phyloP scores from a whole-genome alignment of 306 rosid genomes.

The Acacia acuminata region DNA sequence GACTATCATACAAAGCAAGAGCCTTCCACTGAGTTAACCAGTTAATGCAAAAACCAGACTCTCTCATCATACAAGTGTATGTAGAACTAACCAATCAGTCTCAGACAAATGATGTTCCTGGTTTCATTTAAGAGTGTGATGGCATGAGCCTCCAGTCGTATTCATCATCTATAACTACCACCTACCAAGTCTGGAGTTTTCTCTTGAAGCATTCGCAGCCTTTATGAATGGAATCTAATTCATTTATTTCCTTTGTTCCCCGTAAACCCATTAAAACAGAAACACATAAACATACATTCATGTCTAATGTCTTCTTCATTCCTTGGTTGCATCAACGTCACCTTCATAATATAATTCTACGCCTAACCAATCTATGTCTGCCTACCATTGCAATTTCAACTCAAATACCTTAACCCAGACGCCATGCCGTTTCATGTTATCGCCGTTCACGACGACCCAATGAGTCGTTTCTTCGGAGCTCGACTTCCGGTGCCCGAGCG shows the following conservation, averaged over 20 bases:
- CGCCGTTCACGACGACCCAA: neutral
- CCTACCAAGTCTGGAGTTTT: neutral
- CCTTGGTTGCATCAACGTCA: neutral
- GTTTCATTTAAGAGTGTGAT: too few relatives aligned
- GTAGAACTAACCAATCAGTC: too few relatives aligned
- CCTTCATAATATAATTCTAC: neutral
- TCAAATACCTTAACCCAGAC: neutral
- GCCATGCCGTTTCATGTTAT: neutral
- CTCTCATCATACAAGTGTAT: too few relatives aligned
- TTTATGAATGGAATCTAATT: neutral
- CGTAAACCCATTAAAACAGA: neutral
- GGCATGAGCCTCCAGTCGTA: neutral
- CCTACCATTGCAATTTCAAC: neutral
- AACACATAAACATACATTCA: neutral
- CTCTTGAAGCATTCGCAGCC: neutral
- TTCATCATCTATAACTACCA: neutral
- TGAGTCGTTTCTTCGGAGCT: constrained; percentile 24
- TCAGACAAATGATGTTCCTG: too few relatives aligned
- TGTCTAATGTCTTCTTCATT: neutral
- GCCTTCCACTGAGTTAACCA: too few relatives aligned
- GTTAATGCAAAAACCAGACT: too few relatives aligned
- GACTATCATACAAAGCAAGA: too few relatives aligned
- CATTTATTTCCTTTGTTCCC: neutral
- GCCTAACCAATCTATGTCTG: neutral
- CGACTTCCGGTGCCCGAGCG: constrained; percentile 16